Percentiles rank a stretch among this genome's conserved stretches.
phyloP scores from a whole-genome alignment of 2,329 filamentous ascomycete genomes.

The Fusarium nodosum region DNA sequence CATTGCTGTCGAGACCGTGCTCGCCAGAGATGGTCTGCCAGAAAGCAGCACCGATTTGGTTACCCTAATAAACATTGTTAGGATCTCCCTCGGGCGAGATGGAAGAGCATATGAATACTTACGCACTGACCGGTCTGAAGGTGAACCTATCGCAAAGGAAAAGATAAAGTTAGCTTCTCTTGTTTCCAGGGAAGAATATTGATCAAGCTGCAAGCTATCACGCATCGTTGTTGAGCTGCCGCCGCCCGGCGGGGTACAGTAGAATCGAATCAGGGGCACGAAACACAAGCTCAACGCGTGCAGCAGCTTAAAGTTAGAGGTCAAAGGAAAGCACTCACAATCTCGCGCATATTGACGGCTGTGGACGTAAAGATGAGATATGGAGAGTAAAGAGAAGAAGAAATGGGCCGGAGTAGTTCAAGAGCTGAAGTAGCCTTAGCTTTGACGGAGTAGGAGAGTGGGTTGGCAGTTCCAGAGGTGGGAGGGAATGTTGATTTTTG shows the following conservation, averaged over 20 bases:
- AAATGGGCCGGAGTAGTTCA: conserved; percentile 48
- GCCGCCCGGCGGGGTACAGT: conserved; percentile 51
- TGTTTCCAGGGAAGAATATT: conserved; percentile 36
- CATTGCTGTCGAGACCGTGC: conserved; percentile 97
- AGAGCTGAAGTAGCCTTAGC: conserved; percentile 53
- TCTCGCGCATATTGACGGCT: conserved; percentile 74
- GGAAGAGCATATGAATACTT: conserved; percentile 55
- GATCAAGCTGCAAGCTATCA: conserved; percentile 29
- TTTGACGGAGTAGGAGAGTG: conserved; percentile 52
- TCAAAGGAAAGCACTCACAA: conserved; percentile 65
- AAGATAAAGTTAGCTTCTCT: conserved; percentile 67
- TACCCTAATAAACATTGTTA: conserved; percentile 77
- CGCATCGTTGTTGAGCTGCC: conserved; percentile 34
- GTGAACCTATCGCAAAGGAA: conserved; percentile 83
- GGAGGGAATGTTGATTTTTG: conserved; percentile 56
- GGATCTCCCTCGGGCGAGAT: conserved; percentile 43
- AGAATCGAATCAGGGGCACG: conserved; percentile 58
- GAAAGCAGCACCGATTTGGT: conserved; percentile 99
- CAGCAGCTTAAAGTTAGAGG: conserved; percentile 17
- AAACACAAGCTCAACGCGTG: conserved; percentile 14
- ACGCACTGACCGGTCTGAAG: conserved; percentile 99
- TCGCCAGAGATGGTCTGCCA: conserved; percentile 91
- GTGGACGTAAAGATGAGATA: conserved; percentile 43
- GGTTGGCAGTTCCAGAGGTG: conserved; percentile 48
- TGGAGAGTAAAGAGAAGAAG: conserved; percentile 46